Evolutionary conservation across 2,329 filamentous ascomycete genomes (phyloP).

Genomic region (Colletotrichum destructivum): DNA sequence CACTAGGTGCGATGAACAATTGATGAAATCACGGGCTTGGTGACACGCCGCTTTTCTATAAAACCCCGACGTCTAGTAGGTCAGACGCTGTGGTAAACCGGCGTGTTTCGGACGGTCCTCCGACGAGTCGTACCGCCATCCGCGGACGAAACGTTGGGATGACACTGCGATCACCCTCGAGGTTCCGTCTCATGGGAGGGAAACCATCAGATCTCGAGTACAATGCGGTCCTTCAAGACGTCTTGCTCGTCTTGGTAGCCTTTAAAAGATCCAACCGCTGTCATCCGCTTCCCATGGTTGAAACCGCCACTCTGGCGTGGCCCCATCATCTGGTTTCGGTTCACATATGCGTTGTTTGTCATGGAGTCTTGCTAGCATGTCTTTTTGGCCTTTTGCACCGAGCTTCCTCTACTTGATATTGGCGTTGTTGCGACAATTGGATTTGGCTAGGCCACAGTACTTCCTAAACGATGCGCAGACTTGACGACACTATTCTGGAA

Average conservation of each 20-base stretch:
- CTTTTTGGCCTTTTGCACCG: neutral
- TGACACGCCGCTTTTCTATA: constrained; percentile 9
- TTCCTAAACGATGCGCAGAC: too few relatives aligned
- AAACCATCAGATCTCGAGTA: constrained; percentile 8
- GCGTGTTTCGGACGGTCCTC: constrained; percentile 16
- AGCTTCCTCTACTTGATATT: neutral
- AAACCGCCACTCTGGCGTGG: constrained; percentile 2
- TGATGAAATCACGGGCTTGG: neutral
- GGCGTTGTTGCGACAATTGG: neutral
- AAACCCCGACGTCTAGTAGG: constrained; percentile 1
- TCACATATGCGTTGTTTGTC: too few relatives aligned
- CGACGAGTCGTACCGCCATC: neutral
- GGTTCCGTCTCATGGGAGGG: neutral
- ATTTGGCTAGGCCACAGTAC: neutral
- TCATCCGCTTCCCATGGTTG: neutral
- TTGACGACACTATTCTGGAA: neutral
- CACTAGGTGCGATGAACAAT: neutral
- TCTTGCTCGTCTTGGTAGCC: neutral
- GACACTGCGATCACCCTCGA: neutral
- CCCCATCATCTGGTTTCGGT: neutral
- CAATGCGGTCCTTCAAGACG: constrained; percentile 3
- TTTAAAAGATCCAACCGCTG: neutral
- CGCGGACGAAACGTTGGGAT: constrained; percentile 8
- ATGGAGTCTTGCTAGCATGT: neutral
- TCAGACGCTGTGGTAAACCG: neutral